A percentile compares a stretch with the other conserved stretches of the same genome.
These are phyloP conservation scores for Stenocarpella maydis DNA, from an alignment of 2,329 filamentous ascomycete species.

Conservation along the genomic window DNA sequence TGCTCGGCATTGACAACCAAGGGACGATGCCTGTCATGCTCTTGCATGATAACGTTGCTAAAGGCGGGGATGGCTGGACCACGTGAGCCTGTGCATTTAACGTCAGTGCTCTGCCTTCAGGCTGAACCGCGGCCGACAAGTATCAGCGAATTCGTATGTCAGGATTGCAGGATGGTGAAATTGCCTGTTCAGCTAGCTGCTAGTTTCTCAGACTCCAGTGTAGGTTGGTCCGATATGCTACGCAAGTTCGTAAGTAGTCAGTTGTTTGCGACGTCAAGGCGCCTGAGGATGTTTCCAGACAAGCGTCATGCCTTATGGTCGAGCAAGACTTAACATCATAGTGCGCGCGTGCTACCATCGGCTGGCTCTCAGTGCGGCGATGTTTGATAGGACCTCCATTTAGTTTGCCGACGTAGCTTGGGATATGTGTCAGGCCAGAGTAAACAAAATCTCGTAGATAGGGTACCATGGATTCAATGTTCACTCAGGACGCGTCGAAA, in stretches of 20 bases:
- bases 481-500: too few species aligned
- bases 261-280: neutral
- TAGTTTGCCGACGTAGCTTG: neutral
- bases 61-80: conserved; percentile 3
- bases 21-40: conserved; percentile 5
- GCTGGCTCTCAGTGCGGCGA: neutral
- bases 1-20: conserved; percentile 6
- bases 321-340: too few species aligned
- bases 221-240: neutral
- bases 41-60: conserved; percentile 7
- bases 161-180: neutral
- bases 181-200: neutral
- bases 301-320: neutral
- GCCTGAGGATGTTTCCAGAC: neutral
- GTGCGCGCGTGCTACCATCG: neutral
- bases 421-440: neutral
- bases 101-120: conserved; percentile 12
- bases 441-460: too few species aligned
- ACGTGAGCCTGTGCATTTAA: neutral
- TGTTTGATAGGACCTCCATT: neutral
- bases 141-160: neutral
- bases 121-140: neutral
- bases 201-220: neutral
- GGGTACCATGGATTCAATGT: too few species aligned
- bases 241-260: neutral